Conservation (phyloP, 2,329 filamentous ascomycete genomes). For the Stylonectria norvegica region DNA sequence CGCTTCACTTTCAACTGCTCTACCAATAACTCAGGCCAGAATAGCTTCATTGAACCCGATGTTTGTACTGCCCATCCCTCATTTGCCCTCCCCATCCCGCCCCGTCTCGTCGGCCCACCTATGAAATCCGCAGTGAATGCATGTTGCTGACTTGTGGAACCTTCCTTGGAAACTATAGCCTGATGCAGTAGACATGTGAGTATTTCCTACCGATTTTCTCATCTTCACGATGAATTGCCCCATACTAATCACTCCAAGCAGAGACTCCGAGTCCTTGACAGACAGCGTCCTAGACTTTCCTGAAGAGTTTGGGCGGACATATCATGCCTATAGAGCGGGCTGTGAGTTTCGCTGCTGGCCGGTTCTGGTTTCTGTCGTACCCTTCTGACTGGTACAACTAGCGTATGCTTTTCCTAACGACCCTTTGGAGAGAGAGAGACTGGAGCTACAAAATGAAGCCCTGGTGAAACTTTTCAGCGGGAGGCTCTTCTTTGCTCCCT, state of each 20-base stretch:
- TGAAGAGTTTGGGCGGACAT: constrained; percentile 44
- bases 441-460: constrained; percentile 38
- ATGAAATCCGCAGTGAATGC: too few species aligned
- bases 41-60: constrained; percentile 33
- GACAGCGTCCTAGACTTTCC: constrained; percentile 42
- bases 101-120: too few species aligned
- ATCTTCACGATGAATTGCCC: not conserved
- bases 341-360: too few species aligned
- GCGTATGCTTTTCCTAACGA: constrained; percentile 49
- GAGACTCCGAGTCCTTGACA: constrained; percentile 36
- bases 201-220: constrained; percentile 2
- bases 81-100: too few species aligned
- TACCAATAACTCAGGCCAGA: constrained; percentile 20
- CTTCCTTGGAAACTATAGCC: constrained; percentile 12
- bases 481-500: constrained; percentile 43
- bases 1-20: constrained; percentile 35
- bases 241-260: constrained; percentile 15
- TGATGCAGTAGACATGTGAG: constrained; percentile 23
- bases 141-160: constrained; percentile 18
- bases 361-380: not conserved
- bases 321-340: constrained; percentile 46
- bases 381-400: constrained; percentile 19
- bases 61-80: constrained; percentile 19
- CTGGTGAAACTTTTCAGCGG: constrained; percentile 38
- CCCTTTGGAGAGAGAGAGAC: constrained; percentile 38